phyloP scores from a whole-genome alignment of 1,284 basidiomycete species.

The Chondrostereum purpureum region DNA sequence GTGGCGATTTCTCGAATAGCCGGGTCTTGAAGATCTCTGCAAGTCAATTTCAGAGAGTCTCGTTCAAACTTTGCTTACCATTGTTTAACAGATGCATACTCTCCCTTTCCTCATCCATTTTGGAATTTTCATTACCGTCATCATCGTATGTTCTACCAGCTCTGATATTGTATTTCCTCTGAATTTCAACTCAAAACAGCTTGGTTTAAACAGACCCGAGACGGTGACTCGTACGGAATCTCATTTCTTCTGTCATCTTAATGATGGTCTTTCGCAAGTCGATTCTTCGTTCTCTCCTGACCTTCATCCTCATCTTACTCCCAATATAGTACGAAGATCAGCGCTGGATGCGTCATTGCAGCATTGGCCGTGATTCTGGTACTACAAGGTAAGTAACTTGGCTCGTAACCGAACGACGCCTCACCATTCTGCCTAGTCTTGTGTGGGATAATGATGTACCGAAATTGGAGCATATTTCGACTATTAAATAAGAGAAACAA shows the following conservation, averaged over 20 bases:
- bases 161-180: neutral
- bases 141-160: neutral
- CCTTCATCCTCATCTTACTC: no score
- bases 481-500: neutral
- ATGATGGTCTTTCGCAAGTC: neutral
- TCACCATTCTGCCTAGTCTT: conserved; percentile 4
- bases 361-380: neutral
- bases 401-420: neutral
- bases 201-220: neutral
- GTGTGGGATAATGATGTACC: neutral
- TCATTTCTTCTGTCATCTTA: neutral
- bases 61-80: no score
- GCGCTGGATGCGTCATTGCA: neutral
- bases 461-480: neutral
- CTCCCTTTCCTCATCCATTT: neutral
- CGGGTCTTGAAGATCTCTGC: neutral
- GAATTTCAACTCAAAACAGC: no score
- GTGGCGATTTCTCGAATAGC: neutral
- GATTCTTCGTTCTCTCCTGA: neutral
- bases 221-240: neutral
- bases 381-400: neutral
- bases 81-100: neutral
- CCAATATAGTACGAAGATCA: neutral
- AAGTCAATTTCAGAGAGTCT: neutral
- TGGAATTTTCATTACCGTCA: neutral